phyloP scores from a whole-genome alignment of 2,329 filamentous ascomycete genomes.

The Pseudopithomyces maydicus region DNA sequence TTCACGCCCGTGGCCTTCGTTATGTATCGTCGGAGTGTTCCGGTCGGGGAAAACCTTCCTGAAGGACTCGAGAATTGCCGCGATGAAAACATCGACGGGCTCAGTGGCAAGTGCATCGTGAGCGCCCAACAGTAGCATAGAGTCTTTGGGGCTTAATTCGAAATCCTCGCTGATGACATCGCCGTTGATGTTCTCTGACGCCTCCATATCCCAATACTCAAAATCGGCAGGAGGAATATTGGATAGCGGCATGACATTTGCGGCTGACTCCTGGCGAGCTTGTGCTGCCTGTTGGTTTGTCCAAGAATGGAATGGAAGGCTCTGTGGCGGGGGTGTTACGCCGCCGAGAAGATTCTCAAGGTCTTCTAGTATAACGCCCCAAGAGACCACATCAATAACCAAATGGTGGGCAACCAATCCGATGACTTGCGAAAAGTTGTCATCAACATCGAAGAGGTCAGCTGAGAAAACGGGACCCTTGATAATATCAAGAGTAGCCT shows the following conservation, averaged over 20 bases:
- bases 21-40: slow-evolving; percentile 49
- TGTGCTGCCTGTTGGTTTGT: slow-evolving; percentile 37
- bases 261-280: slow-evolving; percentile 27
- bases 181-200: slow-evolving; percentile 37
- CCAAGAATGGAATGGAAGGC: slow-evolving; percentile 46
- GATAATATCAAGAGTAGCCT: slow-evolving; percentile 38
- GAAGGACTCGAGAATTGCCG: slow-evolving; percentile 49
- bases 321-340: slow-evolving; percentile 28
- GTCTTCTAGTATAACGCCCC: slow-evolving; percentile 47
- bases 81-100: slow-evolving; percentile 43
- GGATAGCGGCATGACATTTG: slow-evolving; percentile 31
- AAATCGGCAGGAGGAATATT: slow-evolving; percentile 32
- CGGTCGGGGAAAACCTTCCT: slow-evolving; percentile 49
- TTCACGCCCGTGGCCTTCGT: slow-evolving; percentile 56
- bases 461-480: slow-evolving; percentile 48
- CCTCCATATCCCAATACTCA: slow-evolving; percentile 47
- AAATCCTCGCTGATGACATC: slow-evolving; percentile 40
- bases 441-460: slow-evolving; percentile 48
- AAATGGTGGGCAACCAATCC: slow-evolving; percentile 46
- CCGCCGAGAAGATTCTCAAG: slow-evolving; percentile 40
- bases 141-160: slow-evolving; percentile 35
- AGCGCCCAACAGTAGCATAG: slow-evolving; percentile 37
- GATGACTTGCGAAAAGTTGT: slow-evolving; percentile 38
- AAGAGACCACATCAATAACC: slow-evolving; percentile 46
- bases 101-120: slow-evolving; percentile 43